Evolutionary conservation across 192 early-diverging fungal genomes (phyloP).

Genomic region (Obelidium mucronatum): DNA sequence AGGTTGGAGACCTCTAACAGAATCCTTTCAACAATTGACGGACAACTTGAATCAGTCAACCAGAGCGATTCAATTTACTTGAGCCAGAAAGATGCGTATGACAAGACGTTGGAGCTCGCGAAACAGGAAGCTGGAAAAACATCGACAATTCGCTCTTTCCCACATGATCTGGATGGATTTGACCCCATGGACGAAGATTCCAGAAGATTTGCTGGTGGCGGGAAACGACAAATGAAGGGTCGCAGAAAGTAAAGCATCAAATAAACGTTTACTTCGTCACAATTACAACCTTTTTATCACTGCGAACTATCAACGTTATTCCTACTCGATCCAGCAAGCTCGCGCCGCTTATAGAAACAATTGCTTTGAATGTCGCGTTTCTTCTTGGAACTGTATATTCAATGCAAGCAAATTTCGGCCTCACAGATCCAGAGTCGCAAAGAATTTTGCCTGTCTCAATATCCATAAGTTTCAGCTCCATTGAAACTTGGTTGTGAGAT

Average conservation of each 20-base stretch:
- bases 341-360: too few species aligned
- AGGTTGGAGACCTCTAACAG: conserved; percentile 65
- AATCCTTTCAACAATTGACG: conserved; percentile 60
- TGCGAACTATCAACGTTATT: too few species aligned
- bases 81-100: conserved; percentile 40
- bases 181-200: neutral
- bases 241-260: too few species aligned
- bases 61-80: conserved; percentile 32
- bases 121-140: conserved; percentile 40
- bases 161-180: conserved; percentile 13
- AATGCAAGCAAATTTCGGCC: conserved; percentile 22
- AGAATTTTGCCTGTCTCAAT: neutral
- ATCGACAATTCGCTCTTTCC: neutral
- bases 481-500: neutral
- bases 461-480: conserved; percentile 12
- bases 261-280: too few species aligned
- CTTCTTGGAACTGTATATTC: neutral
- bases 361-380: too few species aligned
- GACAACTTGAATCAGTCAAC: conserved; percentile 58
- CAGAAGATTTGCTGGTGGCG: neutral
- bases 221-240: neutral
- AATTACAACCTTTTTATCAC: neutral
- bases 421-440: neutral
- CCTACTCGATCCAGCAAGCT: too few species aligned
- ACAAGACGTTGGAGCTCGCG: conserved; percentile 39